Conservation (phyloP, 2,329 filamentous ascomycete species). For the Incumbomyces delicatus region DNA sequence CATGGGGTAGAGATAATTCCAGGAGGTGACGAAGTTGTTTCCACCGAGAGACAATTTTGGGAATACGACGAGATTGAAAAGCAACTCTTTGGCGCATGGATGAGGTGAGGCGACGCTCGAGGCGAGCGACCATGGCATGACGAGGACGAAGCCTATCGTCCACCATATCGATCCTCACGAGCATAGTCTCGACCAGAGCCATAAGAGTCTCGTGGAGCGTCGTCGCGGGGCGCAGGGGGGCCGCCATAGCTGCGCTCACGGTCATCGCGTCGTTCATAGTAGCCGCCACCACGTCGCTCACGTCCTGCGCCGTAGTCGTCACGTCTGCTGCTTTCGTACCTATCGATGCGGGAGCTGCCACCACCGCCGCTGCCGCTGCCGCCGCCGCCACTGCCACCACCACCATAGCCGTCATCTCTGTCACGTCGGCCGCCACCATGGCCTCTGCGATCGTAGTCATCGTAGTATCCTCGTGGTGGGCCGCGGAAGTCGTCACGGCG, state of each 20-base stretch:
- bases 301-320: slow-evolving; percentile 35
- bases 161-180: slow-evolving; percentile 20
- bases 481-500: slow-evolving; percentile 40
- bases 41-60: slow-evolving; percentile 3
- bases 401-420: slow-evolving; percentile 39
- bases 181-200: slow-evolving; percentile 19
- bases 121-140: not conserved
- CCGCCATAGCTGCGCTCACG: slow-evolving; percentile 15
- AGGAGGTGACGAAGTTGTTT: not conserved
- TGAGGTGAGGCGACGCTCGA: not conserved
- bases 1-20: not conserved
- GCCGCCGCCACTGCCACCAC: slow-evolving; percentile 34
- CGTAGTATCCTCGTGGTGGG: slow-evolving; percentile 28
- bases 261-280: slow-evolving; percentile 42
- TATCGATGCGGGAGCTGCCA: slow-evolving; percentile 38
- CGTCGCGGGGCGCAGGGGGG: slow-evolving; percentile 14
- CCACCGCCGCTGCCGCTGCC: slow-evolving; percentile 36
- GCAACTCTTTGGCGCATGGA: not conserved
- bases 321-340: slow-evolving; percentile 34
- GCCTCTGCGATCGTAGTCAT: slow-evolving; percentile 37
- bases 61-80: slow-evolving; percentile 1
- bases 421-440: slow-evolving; percentile 34
- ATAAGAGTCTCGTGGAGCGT: slow-evolving; percentile 19
- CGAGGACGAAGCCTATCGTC: slow-evolving; percentile 12
- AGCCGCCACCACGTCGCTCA: slow-evolving; percentile 39